Evolutionary conservation across 2,329 filamentous ascomycete genomes (phyloP).

Genomic region (Epichloe typhina): DNA sequence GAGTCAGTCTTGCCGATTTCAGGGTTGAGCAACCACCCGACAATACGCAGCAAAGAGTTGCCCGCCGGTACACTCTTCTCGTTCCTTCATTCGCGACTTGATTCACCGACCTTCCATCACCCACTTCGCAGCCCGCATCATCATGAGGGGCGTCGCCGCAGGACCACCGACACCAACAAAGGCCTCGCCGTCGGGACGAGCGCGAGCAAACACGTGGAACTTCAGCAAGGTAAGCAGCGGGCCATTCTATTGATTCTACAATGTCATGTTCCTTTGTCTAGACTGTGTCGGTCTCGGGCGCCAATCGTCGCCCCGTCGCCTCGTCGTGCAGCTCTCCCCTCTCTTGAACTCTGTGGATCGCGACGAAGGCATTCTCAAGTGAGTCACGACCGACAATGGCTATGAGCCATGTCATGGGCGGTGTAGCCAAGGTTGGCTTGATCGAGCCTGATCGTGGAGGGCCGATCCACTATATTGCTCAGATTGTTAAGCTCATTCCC

Average conservation of each 20-base stretch:
- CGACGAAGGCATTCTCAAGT: slow-evolving; percentile 1
- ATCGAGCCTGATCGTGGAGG: not conserved
- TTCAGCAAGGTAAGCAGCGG: slow-evolving; percentile 24
- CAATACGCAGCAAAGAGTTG: no score
- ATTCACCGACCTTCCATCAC: not conserved
- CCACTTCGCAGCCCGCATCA: not conserved
- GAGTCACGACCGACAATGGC: not conserved
- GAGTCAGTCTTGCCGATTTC: no score
- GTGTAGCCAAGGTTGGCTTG: not conserved
- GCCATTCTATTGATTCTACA: not conserved
- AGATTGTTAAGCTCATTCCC: not conserved
- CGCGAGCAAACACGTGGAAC: slow-evolving; percentile 26
- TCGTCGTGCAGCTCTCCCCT: not conserved
- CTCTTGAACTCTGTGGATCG: not conserved
- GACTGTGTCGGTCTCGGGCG: not conserved
- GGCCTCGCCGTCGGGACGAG: slow-evolving; percentile 14
- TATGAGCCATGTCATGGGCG: not conserved
- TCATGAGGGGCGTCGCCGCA: slow-evolving; percentile 21
- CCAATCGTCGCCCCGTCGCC: not conserved
- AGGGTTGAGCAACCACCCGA: no score
- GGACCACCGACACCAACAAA: slow-evolving; percentile 18
- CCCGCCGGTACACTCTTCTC: no score
- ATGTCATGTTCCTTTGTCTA: not conserved
- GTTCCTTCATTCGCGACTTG: not conserved
- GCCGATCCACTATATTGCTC: not conserved